Evolutionary conservation across 2,329 filamentous ascomycete species (phyloP), one percentile per base, ranked within the genome.

Genomic region (Colletotrichum lindemuthianum): DNA sequence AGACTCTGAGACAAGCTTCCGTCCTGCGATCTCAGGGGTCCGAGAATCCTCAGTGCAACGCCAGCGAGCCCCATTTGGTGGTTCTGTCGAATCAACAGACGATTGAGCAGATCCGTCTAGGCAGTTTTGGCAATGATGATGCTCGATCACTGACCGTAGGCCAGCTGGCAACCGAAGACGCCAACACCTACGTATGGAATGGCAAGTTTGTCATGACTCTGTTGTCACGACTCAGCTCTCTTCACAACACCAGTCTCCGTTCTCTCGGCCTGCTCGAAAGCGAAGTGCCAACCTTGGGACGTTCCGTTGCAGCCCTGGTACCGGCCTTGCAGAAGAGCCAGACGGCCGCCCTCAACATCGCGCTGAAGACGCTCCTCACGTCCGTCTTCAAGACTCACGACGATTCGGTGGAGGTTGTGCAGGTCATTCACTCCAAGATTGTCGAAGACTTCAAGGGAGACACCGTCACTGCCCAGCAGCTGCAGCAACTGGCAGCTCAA

Each of bases 261-360:
- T 86, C 88, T 45, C 77, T 93, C 51, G 81, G 85, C 48, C 80
- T 90, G 15, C 79, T 93, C 0, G 88, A 91, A 73, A 79, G 81
- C 1, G 90, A 93, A 71, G 76, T 92, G 53, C 87, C 88, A 8
- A 78, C 85, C 3, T 78, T 92, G 64, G 86, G 86, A 9, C 81
- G 81, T 48, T 83, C 87, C 60, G 70, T 91, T 33, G 77, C 84
- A 51, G 72, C 76, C 40, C 80, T 86, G 63, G 83, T 82, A 58
- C 71, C 77, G 37, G 76, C 85, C 33, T 74, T 90, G 45, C 75
- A 80, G 4, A 73, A 78, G 12, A 82, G 88, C 69, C 82, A 86
- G 2, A 69, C 86, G 4, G 70, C 72, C 10, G 77, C 82, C 45
- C 77, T 90, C 15, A 82, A 82, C 65, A 70, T 76, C 10, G 71